Evolutionary conservation across 2,329 filamentous ascomycete species (phyloP).

Genomic region (Epichloe hybrida): DNA sequence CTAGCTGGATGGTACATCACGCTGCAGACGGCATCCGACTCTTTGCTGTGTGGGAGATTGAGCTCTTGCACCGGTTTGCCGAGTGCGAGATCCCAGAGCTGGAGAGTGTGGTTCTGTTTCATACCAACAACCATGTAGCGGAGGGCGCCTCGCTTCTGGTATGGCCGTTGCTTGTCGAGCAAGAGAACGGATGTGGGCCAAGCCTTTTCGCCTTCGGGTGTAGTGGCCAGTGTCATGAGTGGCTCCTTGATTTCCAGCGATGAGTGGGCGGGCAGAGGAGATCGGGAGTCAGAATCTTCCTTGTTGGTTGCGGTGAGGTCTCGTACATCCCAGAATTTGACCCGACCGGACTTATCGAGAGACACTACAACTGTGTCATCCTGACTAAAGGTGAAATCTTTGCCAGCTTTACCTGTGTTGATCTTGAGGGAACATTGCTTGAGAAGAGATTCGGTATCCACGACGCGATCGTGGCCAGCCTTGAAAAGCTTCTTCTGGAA

Average conservation of each 20-base stretch:
- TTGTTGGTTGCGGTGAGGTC: conserved; percentile 49
- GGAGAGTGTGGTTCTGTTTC: conserved; percentile 97
- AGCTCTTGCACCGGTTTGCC: conserved; percentile 95
- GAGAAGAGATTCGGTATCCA: conserved; percentile 79
- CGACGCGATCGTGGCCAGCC: conserved; percentile 49
- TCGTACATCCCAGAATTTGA: conserved; percentile 97
- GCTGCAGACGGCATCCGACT: conserved; percentile 95
- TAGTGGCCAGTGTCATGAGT: conserved; percentile 74
- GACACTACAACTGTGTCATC: conserved; percentile 92
- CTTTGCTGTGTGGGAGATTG: conserved; percentile 88
- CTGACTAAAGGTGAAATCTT: conserved; percentile 95
- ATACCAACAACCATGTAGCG: conserved; percentile 95
- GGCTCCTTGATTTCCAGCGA: conserved; percentile 73
- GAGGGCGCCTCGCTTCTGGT: conserved; percentile 76
- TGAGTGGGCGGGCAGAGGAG: conserved; percentile 38
- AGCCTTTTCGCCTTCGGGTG: conserved; percentile 78
- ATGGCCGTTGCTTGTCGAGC: conserved; percentile 90
- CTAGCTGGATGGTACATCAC: conserved; percentile 86
- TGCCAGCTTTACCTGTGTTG: conserved; percentile 92
- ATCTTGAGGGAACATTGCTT: conserved; percentile 84
- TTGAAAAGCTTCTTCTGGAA: conserved; percentile 51
- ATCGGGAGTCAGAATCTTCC: conserved; percentile 35
- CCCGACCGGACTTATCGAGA: conserved; percentile 86
- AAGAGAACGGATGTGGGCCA: conserved; percentile 95
- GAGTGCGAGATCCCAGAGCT: conserved; percentile 94